Conservation (phyloP, 1,284 basidiomycete genomes). For the Leucoagaricus sp. region DNA sequence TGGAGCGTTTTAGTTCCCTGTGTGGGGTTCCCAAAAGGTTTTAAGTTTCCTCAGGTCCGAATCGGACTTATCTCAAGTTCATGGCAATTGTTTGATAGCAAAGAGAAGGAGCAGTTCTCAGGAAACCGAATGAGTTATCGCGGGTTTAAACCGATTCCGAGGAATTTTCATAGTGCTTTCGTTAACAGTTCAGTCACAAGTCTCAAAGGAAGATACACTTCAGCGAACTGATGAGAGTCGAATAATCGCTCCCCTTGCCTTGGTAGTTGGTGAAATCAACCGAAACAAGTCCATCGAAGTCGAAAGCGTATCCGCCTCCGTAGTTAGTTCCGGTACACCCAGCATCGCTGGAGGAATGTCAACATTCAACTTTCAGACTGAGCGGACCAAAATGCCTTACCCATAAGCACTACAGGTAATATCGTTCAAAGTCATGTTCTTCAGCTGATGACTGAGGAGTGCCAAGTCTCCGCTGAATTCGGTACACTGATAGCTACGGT, state of each 20-base stretch:
- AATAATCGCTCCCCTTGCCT: background rate
- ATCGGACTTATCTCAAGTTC: too few species aligned
- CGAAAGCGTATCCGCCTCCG: background rate
- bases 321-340: background rate
- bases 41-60: too few species aligned
- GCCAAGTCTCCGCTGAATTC: background rate
- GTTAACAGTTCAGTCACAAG: background rate
- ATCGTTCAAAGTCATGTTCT: background rate
- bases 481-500: background rate
- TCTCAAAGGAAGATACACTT: background rate
- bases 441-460: slow-evolving; percentile 6
- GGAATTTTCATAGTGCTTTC: background rate
- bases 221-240: background rate
- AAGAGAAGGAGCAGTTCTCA: too few species aligned
- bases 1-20: too few species aligned
- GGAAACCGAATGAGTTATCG: too few species aligned
- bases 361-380: background rate
- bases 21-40: too few species aligned
- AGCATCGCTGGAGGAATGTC: background rate
- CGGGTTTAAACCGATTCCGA: too few species aligned
- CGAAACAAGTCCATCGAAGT: background rate
- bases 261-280: slow-evolving; percentile 2
- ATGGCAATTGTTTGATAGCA: too few species aligned
- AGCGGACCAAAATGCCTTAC: background rate
- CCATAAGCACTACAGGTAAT: background rate